phyloP scores from a whole-genome alignment of 305 asterid species.

The Fraxinus angustifolia region DNA sequence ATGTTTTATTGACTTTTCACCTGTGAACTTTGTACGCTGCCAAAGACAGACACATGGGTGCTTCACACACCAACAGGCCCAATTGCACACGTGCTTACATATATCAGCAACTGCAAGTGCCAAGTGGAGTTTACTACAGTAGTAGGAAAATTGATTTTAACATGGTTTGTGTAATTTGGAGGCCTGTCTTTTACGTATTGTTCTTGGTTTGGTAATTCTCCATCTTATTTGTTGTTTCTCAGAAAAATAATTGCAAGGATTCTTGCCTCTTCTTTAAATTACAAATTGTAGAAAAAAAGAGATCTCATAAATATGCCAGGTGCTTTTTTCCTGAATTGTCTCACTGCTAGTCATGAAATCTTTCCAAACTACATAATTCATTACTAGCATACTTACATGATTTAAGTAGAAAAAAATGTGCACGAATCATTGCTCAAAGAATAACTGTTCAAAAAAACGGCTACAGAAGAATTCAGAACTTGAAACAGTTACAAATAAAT shows the following conservation, averaged over 20 bases:
- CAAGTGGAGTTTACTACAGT: neutral
- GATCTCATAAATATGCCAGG: neutral
- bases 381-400: conserved; percentile 13
- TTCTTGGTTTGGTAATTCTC: neutral
- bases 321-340: neutral
- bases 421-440: neutral
- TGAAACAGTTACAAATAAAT: conserved; percentile 2
- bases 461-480: conserved; percentile 4
- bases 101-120: neutral
- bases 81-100: neutral
- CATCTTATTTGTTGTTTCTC: neutral
- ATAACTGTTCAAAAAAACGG: conserved; percentile 17
- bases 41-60: neutral
- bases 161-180: neutral
- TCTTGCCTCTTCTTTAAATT: neutral
- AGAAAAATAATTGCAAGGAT: neutral
- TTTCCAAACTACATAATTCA: conserved; percentile 8
- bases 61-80: neutral
- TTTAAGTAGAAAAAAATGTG: conserved; percentile 3
- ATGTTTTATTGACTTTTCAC: neutral
- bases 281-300: neutral
- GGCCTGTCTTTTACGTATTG: neutral
- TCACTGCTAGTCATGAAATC: neutral
- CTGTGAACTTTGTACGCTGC: neutral
- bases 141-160: neutral